Conservation (phyloP, 352 stramenopile genomes). For the Globisporangium barbulae region DNA sequence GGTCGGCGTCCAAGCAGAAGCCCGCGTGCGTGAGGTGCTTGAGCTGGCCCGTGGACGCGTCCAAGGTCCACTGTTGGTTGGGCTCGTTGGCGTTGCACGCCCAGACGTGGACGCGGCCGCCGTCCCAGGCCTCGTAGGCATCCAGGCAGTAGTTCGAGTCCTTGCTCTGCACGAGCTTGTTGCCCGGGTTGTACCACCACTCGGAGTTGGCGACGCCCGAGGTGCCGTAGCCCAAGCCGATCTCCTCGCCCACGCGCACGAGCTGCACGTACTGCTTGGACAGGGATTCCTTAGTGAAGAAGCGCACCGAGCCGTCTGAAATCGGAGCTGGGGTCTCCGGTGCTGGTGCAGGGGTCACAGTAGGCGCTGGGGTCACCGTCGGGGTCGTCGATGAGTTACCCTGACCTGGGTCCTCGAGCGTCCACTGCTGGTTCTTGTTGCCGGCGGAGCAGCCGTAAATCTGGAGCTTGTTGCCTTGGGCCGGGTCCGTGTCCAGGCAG, state of each 20-base stretch:
- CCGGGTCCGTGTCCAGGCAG: slow-evolving; percentile 52
- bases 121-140: slow-evolving; percentile 52
- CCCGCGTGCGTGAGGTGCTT: slow-evolving; percentile 38
- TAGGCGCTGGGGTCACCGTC: slow-evolving; percentile 10
- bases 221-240: slow-evolving; percentile 25
- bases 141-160: slow-evolving; percentile 52
- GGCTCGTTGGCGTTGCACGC: slow-evolving; percentile 30
- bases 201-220: slow-evolving; percentile 24
- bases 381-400: slow-evolving; percentile 14
- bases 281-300: slow-evolving; percentile 38
- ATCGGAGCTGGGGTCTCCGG: slow-evolving; percentile 14
- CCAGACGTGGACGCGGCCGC: slow-evolving; percentile 44
- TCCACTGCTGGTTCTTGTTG: slow-evolving; percentile 62
- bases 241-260: slow-evolving; percentile 22
- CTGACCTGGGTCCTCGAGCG: slow-evolving; percentile 10
- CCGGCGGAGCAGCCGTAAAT: slow-evolving; percentile 49
- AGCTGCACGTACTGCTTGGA: slow-evolving; percentile 37
- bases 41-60: slow-evolving; percentile 38
- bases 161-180: slow-evolving; percentile 40
- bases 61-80: slow-evolving; percentile 45
- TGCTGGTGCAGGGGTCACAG: slow-evolving; percentile 11
- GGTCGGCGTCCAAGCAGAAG: slow-evolving; percentile 63
- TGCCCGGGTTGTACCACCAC: slow-evolving; percentile 41
- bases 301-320: slow-evolving; percentile 30
- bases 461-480: slow-evolving; percentile 50